Evolutionary conservation across 768 basidiomycete species (phyloP), one percentile per base, ranked within the genome.

Genomic region (Lactarius pseudohatsudake): DNA sequence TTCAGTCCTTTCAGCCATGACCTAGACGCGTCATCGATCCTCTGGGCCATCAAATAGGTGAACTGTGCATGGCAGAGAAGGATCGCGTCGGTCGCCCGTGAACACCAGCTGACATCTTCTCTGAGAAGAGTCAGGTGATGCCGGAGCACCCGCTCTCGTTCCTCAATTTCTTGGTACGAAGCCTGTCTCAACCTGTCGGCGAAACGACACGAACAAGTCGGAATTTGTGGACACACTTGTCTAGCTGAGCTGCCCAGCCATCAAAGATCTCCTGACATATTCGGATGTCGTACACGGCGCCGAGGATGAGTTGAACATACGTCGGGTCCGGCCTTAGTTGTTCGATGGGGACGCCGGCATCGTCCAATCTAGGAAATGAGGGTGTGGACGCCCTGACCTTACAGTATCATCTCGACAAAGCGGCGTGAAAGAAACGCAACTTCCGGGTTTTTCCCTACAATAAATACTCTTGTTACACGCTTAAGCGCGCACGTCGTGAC

Each of bases 251-350:
- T 26, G 53, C 15, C 66, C 66, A 67, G 34, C 58, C 20, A 36
- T 67, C 53, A 30, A 67, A 67, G 26, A 67, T 20, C 30, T 63
- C 56, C 53, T 43, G 50, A n/a, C 66, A 26, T 26, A 59, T 43
- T 18, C 61, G 66, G 50, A 67, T 67, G 57, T 67, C 66, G 13
- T 59, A 34, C 20, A 55, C 57, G 41, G 61, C 61, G 26, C 32
- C 26, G 34, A 63, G 32, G 40, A 61, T 59, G 50, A 20, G 16
- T 30, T n/a, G 66, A 26, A 63, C 57, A n/a, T 67, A 63, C n/a
- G 22, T 2, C 2, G 28, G 6, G 41, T 57, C 57, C 15, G 66
- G 65, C 6, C 41, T 38, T 45, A 67, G 50, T 32, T 59, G 22
- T 15, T 63, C 66, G 8, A 63, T 28, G 22, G 57, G 40, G 10